Conservation (phyloP, 2,329 filamentous ascomycete genomes). For the Beauveria scarabaeidicola region DNA sequence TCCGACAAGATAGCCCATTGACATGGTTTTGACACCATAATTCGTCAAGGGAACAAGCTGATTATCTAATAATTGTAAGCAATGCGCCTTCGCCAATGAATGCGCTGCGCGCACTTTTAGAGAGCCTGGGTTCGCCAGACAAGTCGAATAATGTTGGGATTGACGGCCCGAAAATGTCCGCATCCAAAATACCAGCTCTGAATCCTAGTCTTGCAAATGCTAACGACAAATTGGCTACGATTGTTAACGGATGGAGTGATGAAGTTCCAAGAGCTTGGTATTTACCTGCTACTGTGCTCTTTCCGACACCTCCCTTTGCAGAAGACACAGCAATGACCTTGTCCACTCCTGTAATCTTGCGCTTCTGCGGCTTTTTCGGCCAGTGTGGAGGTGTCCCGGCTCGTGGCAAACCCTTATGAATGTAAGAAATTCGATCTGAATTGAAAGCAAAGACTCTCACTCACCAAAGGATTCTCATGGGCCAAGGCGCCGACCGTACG, state of each 20-base stretch:
- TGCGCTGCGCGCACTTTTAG: conserved; percentile 45
- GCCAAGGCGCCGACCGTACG: conserved; percentile 22
- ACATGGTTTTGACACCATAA: conserved; percentile 97
- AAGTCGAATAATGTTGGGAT: conserved; percentile 85
- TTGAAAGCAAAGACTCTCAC: conserved; percentile 13
- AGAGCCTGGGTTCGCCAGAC: conserved; percentile 67
- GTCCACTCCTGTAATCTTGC: conserved; percentile 72
- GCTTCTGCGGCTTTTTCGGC: conserved; percentile 70
- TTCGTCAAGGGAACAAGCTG: conserved; percentile 82
- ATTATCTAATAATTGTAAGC: conserved; percentile 46
- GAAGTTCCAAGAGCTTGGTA: not conserved
- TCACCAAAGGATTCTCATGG: conserved; percentile 85
- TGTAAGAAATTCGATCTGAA: not conserved
- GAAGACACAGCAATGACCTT: conserved; percentile 97
- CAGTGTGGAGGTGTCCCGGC: conserved; percentile 50
- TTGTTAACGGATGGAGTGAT: not conserved
- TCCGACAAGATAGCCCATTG: conserved; percentile 87
- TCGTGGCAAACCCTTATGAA: conserved; percentile 72
- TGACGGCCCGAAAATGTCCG: conserved; percentile 93
- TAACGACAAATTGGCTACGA: conserved; percentile 67
- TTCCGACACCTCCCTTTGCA: conserved; percentile 96
- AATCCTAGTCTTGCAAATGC: conserved; percentile 76
- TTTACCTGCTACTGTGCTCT: conserved; percentile 80
- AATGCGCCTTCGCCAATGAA: not conserved
- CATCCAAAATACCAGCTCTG: conserved; percentile 80